Evolutionary conservation across 306 rosid genomes (phyloP).

Genomic region (Luffa acutangula): DNA sequence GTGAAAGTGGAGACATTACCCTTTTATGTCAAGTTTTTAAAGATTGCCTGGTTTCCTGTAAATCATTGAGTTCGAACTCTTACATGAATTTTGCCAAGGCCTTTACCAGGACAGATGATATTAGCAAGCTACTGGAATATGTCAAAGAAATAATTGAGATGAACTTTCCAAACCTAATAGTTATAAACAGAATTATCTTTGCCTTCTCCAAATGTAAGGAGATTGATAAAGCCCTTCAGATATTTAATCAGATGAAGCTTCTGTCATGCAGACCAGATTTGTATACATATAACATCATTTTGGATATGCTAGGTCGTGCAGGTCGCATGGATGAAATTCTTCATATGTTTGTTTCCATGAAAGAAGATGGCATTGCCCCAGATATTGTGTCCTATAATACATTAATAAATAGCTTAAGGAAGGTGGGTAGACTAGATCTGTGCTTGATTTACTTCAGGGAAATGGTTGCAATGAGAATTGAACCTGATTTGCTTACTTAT

Average conservation of each 20-base stretch:
- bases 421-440: constrained; percentile 56
- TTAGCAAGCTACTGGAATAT: constrained; percentile 28
- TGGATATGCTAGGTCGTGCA: constrained; percentile 54
- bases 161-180: constrained; percentile 30
- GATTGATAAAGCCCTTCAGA: constrained; percentile 49
- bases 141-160: constrained; percentile 31
- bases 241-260: constrained; percentile 45
- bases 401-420: constrained; percentile 48
- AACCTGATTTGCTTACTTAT: constrained; percentile 69
- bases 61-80: constrained; percentile 30
- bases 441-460: constrained; percentile 45
- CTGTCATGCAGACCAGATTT: constrained; percentile 31
- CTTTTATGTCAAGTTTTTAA: constrained; percentile 43
- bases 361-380: constrained; percentile 40
- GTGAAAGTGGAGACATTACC: constrained; percentile 38
- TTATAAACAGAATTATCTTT: constrained; percentile 47
- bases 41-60: constrained; percentile 25
- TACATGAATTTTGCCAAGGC: constrained; percentile 48
- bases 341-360: constrained; percentile 38
- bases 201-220: constrained; percentile 59
- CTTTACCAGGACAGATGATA: constrained; percentile 36
- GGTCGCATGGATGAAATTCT: constrained; percentile 52
- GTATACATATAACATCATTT: constrained; percentile 54
- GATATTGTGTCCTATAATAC: constrained; percentile 67
- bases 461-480: constrained; percentile 47